phyloP scores from a whole-genome alignment of 352 stramenopile genomes.

The Phytophthora sojae region DNA sequence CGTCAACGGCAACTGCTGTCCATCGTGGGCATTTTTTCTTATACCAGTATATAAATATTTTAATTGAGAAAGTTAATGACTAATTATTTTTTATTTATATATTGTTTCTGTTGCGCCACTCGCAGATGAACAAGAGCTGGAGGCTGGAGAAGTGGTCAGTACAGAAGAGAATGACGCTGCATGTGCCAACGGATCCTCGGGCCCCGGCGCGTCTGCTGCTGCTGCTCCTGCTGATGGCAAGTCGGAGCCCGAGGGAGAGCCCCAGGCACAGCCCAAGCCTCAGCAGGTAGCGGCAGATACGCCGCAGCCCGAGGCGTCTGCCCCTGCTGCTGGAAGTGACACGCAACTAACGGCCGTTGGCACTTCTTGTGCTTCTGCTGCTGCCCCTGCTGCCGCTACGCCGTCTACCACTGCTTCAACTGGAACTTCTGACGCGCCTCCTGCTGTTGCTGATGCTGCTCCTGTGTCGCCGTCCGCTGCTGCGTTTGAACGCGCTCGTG shows the following conservation, averaged over 20 bases:
- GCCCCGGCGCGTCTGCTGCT: conserved; percentile 34
- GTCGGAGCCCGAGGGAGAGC: conserved; percentile 29
- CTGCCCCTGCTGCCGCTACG: conserved; percentile 19
- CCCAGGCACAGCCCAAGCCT: conserved; percentile 21
- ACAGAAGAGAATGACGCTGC: conserved; percentile 39
- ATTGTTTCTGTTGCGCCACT: background rate
- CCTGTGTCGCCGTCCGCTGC: conserved; percentile 31
- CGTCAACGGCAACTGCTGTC: conserved; percentile 1
- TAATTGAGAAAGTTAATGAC: background rate
- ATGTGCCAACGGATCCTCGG: conserved; percentile 35
- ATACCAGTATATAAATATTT: background rate
- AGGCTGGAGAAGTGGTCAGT: conserved; percentile 73
- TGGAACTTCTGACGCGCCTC: conserved; percentile 3
- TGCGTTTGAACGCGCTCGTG: conserved; percentile 36
- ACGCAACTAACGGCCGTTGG: conserved; percentile 48
- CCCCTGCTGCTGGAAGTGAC: conserved; percentile 28
- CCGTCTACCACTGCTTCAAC: background rate
- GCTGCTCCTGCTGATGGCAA: conserved; percentile 26
- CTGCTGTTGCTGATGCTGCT: conserved; percentile 7
- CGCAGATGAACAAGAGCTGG: conserved; percentile 58
- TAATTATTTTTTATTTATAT: conserved; percentile 3
- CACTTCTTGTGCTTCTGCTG: conserved; percentile 37
- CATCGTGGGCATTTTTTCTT: background rate
- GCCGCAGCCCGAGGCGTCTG: conserved; percentile 26
- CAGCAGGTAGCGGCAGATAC: conserved; percentile 24